These are phyloP conservation scores for Xanthoconium separans DNA, from an alignment of 1,284 basidiomycete species.

Conservation along the genomic window DNA sequence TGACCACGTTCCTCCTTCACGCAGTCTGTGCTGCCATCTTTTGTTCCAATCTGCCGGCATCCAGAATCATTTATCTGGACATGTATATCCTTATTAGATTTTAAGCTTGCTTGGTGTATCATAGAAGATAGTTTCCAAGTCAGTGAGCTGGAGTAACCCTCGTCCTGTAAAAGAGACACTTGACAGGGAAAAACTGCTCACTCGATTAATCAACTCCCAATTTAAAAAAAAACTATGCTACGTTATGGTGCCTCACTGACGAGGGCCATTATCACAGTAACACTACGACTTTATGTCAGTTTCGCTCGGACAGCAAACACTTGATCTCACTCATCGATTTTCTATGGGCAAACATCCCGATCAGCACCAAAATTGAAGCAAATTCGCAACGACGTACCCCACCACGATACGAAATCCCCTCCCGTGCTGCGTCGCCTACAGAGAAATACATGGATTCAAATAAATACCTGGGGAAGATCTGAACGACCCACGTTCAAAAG, in stretches of 20 bases:
- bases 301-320: conserved; percentile 17
- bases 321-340: conserved; percentile 61
- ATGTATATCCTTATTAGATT: conserved; percentile 25
- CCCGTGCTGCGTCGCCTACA: conserved; percentile 57
- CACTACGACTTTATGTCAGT: conserved; percentile 31
- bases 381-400: conserved; percentile 47
- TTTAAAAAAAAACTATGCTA: neutral
- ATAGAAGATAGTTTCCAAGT: conserved; percentile 24
- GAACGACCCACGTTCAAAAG: conserved; percentile 61
- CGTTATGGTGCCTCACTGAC: conserved; percentile 36
- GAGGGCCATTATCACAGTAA: conserved; percentile 47
- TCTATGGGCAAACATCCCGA: conserved; percentile 35
- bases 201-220: neutral
- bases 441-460: conserved; percentile 4
- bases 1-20: conserved; percentile 6
- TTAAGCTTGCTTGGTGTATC: conserved; percentile 31
- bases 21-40: conserved; percentile 7
- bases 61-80: conserved; percentile 23
- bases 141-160: conserved; percentile 7
- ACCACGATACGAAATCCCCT: conserved; percentile 63
- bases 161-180: no score
- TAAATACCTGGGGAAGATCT: neutral
- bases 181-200: neutral
- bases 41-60: conserved; percentile 18
- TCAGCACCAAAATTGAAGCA: conserved; percentile 17